Evolutionary conservation across 2,329 filamentous ascomycete species (phyloP).

Genomic region (Phaeophleospora eucalypticola): DNA sequence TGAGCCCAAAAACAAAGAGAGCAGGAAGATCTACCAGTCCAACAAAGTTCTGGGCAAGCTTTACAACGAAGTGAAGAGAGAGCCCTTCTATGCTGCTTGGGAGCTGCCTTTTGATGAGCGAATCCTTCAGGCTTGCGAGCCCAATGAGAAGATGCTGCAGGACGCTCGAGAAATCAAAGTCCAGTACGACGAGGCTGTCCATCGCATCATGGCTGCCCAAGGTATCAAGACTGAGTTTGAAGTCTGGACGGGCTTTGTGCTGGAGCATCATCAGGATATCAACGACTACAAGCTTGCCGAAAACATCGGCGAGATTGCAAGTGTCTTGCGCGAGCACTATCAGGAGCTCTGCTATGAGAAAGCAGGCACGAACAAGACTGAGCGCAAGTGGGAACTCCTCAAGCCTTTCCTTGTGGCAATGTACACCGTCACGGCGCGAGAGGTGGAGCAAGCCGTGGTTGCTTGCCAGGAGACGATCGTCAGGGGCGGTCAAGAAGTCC

Average conservation of each 20-base stretch:
- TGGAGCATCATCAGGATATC: slow-evolving; percentile 67
- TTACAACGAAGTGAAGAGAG: slow-evolving; percentile 68
- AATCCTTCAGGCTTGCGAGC: slow-evolving; percentile 61
- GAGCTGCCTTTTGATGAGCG: slow-evolving; percentile 69
- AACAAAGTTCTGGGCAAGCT: slow-evolving; percentile 70
- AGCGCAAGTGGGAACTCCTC: slow-evolving; percentile 52
- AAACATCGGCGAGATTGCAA: slow-evolving; percentile 67
- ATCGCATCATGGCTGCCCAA: slow-evolving; percentile 78
- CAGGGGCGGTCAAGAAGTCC: slow-evolving; percentile 38
- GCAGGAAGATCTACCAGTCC: slow-evolving; percentile 59
- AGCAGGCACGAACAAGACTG: slow-evolving; percentile 45
- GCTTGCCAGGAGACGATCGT: slow-evolving; percentile 44
- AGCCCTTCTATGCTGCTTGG: slow-evolving; percentile 71
- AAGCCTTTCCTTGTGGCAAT: slow-evolving; percentile 77
- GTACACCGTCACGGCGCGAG: slow-evolving; percentile 75
- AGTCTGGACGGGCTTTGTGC: slow-evolving; percentile 79
- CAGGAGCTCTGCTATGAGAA: slow-evolving; percentile 61
- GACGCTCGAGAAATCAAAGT: slow-evolving; percentile 64
- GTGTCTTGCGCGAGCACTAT: slow-evolving; percentile 64
- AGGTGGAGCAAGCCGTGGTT: slow-evolving; percentile 58
- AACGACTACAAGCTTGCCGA: slow-evolving; percentile 85
- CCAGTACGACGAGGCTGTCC: slow-evolving; percentile 72
- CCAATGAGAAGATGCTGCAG: slow-evolving; percentile 53
- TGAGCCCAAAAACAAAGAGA: slow-evolving; percentile 51
- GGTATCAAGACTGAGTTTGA: slow-evolving; percentile 86